A percentile compares a stretch with the other conserved stretches of the same genome.
These are phyloP conservation scores for Citrus trifoliata DNA, from an alignment of 345 rosid species.

Conservation along the genomic window DNA sequence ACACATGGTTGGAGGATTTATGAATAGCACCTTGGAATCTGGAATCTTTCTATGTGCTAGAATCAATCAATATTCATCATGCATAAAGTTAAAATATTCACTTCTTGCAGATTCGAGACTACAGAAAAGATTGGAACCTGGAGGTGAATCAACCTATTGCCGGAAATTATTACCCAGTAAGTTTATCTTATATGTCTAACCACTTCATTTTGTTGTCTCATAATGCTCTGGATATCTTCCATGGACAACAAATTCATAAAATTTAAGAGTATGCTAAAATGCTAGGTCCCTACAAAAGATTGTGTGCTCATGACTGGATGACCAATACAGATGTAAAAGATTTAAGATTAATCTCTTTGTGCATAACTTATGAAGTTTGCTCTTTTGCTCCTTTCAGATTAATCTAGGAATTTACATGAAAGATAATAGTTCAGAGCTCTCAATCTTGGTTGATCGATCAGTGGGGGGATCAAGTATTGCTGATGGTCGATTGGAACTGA, in stretches of 20 bases:
- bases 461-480: slow-evolving; percentile 62
- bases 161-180: slow-evolving; percentile 75
- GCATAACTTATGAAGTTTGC: neutral
- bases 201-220: neutral
- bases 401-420: slow-evolving; percentile 58
- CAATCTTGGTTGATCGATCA: slow-evolving; percentile 61
- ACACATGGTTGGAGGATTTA: neutral
- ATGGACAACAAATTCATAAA: neutral
- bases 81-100: neutral
- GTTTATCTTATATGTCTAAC: slow-evolving; percentile 20
- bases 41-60: neutral
- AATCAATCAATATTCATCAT: neutral
- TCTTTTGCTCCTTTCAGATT: slow-evolving; percentile 31
- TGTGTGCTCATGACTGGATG: neutral
- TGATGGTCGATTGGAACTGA: slow-evolving; percentile 70
- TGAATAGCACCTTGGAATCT: neutral
- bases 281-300: neutral
- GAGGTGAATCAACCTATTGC: slow-evolving; percentile 63
- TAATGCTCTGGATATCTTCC: neutral
- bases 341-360: neutral
- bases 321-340: neutral
- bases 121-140: slow-evolving; percentile 63
- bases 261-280: neutral
- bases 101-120: slow-evolving; percentile 51
- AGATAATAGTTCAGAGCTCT: slow-evolving; percentile 50